Evolutionary conservation across 768 basidiomycete genomes (phyloP).

Genomic region (Pisolithus sp.): DNA sequence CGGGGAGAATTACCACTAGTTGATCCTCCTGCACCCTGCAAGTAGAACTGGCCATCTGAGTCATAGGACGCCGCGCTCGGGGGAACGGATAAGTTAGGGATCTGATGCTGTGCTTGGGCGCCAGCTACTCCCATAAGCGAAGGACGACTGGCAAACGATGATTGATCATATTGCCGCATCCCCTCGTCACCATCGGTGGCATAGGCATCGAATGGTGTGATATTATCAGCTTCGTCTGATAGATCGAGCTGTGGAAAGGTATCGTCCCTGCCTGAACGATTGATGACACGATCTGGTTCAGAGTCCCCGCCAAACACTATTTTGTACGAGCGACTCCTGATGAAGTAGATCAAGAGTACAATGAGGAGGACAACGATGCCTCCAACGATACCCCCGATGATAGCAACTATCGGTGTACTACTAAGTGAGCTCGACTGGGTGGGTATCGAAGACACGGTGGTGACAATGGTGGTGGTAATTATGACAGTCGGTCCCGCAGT

Average conservation of each 20-base stretch:
- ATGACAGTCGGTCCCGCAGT: too few relatives aligned
- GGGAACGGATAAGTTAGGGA: neutral
- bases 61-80: conserved; percentile 6
- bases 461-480: neutral
- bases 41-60: conserved; percentile 8
- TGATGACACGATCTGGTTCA: conserved; percentile 39
- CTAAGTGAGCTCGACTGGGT: too few relatives aligned
- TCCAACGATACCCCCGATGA: too few relatives aligned
- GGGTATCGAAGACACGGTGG: too few relatives aligned
- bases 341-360: too few relatives aligned
- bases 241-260: conserved; percentile 24
- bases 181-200: neutral
- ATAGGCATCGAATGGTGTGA: conserved; percentile 15
- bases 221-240: conserved; percentile 22
- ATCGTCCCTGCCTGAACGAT: conserved; percentile 18
- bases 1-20: conserved; percentile 6
- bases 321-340: neutral
- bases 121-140: neutral
- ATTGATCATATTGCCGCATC: conserved; percentile 20
- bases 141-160: conserved; percentile 7
- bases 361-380: too few relatives aligned
- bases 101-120: neutral
- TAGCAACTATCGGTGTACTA: too few relatives aligned
- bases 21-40: neutral
- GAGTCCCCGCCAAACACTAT: conserved; percentile 47